Percentiles rank a stretch among this genome's conserved stretches.
phyloP scores from a whole-genome alignment of 306 rosid genomes.

The Casuarina cunninghamiana region DNA sequence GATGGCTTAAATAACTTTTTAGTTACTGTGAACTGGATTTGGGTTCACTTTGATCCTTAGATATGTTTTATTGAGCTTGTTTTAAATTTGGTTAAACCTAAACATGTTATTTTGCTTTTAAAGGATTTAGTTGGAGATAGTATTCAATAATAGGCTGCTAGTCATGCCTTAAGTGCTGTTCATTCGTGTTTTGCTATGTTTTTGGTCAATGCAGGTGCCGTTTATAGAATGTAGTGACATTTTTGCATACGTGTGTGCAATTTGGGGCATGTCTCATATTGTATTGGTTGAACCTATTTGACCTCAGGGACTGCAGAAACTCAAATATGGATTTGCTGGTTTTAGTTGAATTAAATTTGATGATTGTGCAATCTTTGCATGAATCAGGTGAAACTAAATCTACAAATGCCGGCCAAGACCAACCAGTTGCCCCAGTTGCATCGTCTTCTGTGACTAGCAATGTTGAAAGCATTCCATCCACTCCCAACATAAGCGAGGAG shows the following conservation, averaged over 20 bases:
- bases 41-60: neutral
- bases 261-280: neutral
- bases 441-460: slow-evolving; percentile 37
- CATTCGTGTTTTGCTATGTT: neutral
- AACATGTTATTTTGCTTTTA: too few relatives aligned
- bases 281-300: neutral
- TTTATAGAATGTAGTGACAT: neutral
- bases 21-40: neutral
- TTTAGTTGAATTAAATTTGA: neutral
- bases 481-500: slow-evolving; percentile 35
- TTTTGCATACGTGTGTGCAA: neutral
- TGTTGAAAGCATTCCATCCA: slow-evolving; percentile 37
- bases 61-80: neutral
- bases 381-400: slow-evolving; percentile 37
- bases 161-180: too few relatives aligned
- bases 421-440: slow-evolving; percentile 23
- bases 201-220: neutral
- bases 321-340: slow-evolving; percentile 3
- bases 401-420: slow-evolving; percentile 25
- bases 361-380: slow-evolving; percentile 1
- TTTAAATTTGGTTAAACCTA: too few relatives aligned
- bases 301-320: neutral
- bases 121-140: too few relatives aligned
- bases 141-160: too few relatives aligned
- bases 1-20: neutral